A percentile compares a stretch with the other conserved stretches of the same genome.
These are phyloP conservation scores for Phialophora verrucosa DNA, from an alignment of 2,329 filamentous ascomycete genomes.

Conservation along the genomic window DNA sequence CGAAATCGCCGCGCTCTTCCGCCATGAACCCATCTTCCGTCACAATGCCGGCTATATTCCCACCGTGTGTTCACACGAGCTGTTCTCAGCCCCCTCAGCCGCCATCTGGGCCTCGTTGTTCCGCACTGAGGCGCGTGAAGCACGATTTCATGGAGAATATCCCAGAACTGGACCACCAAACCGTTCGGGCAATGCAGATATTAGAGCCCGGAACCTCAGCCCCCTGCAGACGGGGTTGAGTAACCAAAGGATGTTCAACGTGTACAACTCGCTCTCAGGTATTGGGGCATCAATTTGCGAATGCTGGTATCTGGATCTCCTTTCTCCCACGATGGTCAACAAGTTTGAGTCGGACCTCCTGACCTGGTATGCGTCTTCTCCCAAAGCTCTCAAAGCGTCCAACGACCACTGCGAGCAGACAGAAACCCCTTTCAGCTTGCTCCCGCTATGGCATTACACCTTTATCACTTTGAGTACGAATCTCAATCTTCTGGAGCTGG, in stretches of 20 bases:
- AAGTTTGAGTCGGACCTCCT: slow-evolving; percentile 27
- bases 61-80: slow-evolving; percentile 18
- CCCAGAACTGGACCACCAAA: background rate
- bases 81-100: slow-evolving; percentile 28
- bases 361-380: slow-evolving; percentile 20
- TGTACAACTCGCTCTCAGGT: slow-evolving; percentile 27
- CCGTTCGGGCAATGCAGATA: background rate
- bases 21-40: slow-evolving; percentile 28
- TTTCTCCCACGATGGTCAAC: slow-evolving; percentile 12
- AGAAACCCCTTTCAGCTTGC: slow-evolving; percentile 24
- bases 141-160: background rate
- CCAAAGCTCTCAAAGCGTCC: slow-evolving; percentile 4
- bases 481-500: slow-evolving; percentile 23
- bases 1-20: slow-evolving; percentile 27
- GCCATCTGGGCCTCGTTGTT: slow-evolving; percentile 21
- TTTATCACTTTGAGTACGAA: slow-evolving; percentile 26
- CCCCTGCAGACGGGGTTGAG: slow-evolving; percentile 2
- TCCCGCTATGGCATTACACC: slow-evolving; percentile 27
- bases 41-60: slow-evolving; percentile 23
- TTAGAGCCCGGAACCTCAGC: background rate
- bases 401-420: slow-evolving; percentile 1
- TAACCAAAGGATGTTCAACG: slow-evolving; percentile 19
- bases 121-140: slow-evolving; percentile 9
- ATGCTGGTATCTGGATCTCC: slow-evolving; percentile 22
- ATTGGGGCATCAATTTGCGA: slow-evolving; percentile 27